A percentile compares a stretch with the other conserved stretches of the same genome.
Conservation (phyloP, 139 green algal species). For the Chlamydomonas asymmetrica region DNA sequence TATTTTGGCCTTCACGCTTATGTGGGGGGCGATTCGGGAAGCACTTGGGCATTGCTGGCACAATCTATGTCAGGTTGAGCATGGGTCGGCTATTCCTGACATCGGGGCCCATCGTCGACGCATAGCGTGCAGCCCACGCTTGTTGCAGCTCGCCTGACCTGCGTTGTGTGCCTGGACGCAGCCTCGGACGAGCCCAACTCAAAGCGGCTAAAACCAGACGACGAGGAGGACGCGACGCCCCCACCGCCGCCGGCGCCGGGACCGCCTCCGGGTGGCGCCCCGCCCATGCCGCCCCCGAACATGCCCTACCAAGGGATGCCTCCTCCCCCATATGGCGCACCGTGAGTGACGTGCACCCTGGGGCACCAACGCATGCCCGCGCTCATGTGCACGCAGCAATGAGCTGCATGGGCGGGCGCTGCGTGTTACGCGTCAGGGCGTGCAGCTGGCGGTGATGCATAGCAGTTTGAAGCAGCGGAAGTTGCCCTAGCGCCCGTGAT, state of each 20-base stretch:
- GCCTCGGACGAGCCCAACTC: conserved; percentile 4
- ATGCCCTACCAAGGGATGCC: neutral
- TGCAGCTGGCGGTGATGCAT: neutral
- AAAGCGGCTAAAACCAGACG: conserved; percentile 20
- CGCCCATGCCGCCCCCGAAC: neutral
- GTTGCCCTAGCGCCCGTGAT: neutral
- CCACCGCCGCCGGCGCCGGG: neutral
- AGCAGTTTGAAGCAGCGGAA: neutral
- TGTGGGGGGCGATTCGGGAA: neutral
- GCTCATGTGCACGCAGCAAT: neutral
- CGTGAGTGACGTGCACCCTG: conserved; percentile 4
- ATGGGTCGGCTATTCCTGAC: neutral
- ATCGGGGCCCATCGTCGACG: neutral
- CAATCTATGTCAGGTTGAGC: neutral
- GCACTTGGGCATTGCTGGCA: too few species aligned
- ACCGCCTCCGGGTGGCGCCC: too few species aligned
- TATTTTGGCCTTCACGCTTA: conserved; percentile 9
- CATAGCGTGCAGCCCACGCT: neutral
- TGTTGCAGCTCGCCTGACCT: too few species aligned
- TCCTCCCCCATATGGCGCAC: neutral
- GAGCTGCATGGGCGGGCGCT: neutral
- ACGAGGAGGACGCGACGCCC: conserved; percentile 14
- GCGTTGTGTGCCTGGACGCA: neutral
- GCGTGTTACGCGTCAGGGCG: neutral
- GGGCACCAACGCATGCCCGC: neutral